phyloP scores from a whole-genome alignment of 257 asterid species.

The Solanum gracilifrons region DNA sequence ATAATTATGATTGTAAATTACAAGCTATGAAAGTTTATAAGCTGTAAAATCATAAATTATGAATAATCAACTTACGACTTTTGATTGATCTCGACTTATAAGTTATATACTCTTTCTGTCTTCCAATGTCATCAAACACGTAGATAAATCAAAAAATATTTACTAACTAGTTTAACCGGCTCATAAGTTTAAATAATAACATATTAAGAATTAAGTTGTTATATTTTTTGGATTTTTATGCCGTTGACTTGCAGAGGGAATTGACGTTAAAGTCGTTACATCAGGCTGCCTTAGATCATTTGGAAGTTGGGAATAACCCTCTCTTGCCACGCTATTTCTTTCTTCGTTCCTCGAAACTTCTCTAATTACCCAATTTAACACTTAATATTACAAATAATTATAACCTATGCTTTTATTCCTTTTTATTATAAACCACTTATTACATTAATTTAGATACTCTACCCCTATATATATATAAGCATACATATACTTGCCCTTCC shows the following conservation, averaged over 20 bases:
- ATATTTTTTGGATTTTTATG: neutral
- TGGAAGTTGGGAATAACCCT: neutral
- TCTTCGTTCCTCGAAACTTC: conserved; percentile 40
- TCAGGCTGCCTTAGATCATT: conserved; percentile 1
- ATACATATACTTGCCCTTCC: neutral
- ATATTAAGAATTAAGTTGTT: neutral
- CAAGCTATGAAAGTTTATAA: neutral
- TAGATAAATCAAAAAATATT: neutral
- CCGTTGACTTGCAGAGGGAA: conserved; percentile 8
- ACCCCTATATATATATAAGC: conserved; percentile 3
- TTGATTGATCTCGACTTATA: neutral
- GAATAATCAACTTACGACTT: neutral
- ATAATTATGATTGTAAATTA: too few relatives aligned
- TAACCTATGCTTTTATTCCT: neutral
- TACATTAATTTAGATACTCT: neutral
- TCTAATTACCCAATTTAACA: neutral
- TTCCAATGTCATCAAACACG: neutral
- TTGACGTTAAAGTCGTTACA: conserved; percentile 35
- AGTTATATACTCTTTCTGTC: neutral
- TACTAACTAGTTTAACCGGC: neutral
- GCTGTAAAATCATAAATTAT: neutral
- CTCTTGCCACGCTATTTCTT: conserved; percentile 29
- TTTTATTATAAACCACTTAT: neutral
- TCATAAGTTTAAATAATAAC: neutral
- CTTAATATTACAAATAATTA: neutral